A percentile compares a stretch with the other conserved stretches of the same genome.
Evolutionary conservation across 257 asterid genomes (phyloP).

Genomic region (Rhazya stricta): DNA sequence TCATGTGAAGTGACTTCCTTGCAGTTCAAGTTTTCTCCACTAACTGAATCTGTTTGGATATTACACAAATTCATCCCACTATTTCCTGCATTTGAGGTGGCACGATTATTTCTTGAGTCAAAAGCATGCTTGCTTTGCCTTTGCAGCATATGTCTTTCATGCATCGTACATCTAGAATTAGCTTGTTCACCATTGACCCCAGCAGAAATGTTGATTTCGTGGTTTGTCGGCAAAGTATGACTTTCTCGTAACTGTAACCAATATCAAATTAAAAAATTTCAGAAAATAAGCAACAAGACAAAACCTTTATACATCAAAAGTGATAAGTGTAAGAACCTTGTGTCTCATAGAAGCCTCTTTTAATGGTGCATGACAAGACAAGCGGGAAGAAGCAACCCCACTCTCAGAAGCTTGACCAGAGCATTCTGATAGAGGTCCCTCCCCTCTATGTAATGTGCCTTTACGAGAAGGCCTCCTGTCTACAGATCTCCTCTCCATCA

Average conservation of each 20-base stretch:
- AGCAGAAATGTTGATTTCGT: slow-evolving; percentile 21
- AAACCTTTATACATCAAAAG: background rate
- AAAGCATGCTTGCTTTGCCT: slow-evolving; percentile 22
- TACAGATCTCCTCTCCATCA: slow-evolving; percentile 28
- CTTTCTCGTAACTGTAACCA: slow-evolving; percentile 44
- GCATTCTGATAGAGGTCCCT: slow-evolving; percentile 32
- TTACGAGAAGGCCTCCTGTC: slow-evolving; percentile 28
- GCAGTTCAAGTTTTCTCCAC: slow-evolving; percentile 29
- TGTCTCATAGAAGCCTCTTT: slow-evolving; percentile 21
- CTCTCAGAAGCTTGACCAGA: slow-evolving; percentile 31
- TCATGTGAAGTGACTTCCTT: slow-evolving; percentile 29
- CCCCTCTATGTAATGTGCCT: slow-evolving; percentile 29
- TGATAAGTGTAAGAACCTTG: slow-evolving; percentile 28
- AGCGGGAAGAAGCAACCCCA: slow-evolving; percentile 29
- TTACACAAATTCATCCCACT: slow-evolving; percentile 25
- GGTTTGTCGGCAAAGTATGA: slow-evolving; percentile 24
- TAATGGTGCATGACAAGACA: slow-evolving; percentile 15
- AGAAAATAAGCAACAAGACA: background rate
- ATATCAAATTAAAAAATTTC: slow-evolving; percentile 4
- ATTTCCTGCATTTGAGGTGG: slow-evolving; percentile 22
- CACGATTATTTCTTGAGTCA: slow-evolving; percentile 22
- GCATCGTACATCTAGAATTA: slow-evolving; percentile 25
- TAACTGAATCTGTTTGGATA: slow-evolving; percentile 25
- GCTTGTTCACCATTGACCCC: slow-evolving; percentile 24
- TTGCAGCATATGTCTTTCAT: slow-evolving; percentile 23